Evolutionary conservation across 2,329 filamentous ascomycete species (phyloP).

Genomic region (Fusarium austroafricanum): DNA sequence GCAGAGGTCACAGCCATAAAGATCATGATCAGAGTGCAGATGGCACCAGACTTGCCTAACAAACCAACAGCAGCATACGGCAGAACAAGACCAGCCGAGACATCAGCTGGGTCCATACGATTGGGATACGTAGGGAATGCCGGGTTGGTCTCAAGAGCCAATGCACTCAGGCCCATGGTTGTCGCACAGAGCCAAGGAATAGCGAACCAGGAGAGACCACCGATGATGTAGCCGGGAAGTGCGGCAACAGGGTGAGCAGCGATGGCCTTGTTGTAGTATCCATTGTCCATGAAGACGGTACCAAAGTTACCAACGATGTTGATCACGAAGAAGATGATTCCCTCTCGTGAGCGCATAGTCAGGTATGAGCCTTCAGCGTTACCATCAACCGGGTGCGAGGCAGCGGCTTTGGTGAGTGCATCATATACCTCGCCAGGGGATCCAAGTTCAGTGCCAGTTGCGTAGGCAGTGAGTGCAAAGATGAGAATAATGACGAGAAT

Average conservation of each 20-base stretch:
- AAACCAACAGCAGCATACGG: constrained; percentile 87
- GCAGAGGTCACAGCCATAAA: constrained; percentile 80
- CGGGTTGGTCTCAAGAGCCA: constrained; percentile 73
- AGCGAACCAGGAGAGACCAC: constrained; percentile 90
- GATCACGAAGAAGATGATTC: constrained; percentile 91
- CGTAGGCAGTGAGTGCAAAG: constrained; percentile 85
- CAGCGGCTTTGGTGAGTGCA: constrained; percentile 74
- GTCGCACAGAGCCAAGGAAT: constrained; percentile 92
- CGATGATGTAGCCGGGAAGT: constrained; percentile 87
- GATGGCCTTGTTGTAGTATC: constrained; percentile 95
- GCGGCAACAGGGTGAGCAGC: constrained; percentile 87
- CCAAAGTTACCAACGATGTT: constrained; percentile 87
- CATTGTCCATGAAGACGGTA: constrained; percentile 85
- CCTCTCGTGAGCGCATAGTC: constrained; percentile 79
- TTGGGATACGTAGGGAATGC: constrained; percentile 62
- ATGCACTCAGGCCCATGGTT: constrained; percentile 84
- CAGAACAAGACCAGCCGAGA: constrained; percentile 84
- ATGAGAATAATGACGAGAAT: constrained; percentile 86
- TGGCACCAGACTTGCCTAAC: constrained; percentile 60
- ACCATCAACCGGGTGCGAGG: constrained; percentile 78
- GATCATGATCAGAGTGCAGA: constrained; percentile 43
- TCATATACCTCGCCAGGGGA: constrained; percentile 84
- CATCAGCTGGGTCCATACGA: constrained; percentile 62
- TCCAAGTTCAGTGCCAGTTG: constrained; percentile 77
- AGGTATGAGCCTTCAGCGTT: constrained; percentile 86